Conservation (phyloP, 2,329 filamentous ascomycete species). For the Aulographum hederae region DNA sequence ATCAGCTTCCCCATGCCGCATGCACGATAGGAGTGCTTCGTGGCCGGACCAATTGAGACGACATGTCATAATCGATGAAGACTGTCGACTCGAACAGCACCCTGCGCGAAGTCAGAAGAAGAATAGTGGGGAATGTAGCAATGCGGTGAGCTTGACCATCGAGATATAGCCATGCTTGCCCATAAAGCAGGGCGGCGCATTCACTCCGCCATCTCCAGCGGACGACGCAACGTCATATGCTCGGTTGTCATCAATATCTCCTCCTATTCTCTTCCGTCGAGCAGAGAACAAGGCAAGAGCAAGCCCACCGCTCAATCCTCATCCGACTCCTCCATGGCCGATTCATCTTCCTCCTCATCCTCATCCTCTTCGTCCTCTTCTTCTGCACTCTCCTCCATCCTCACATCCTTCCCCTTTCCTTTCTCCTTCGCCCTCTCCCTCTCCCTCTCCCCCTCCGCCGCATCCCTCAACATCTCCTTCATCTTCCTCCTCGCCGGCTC, state of each 20-base stretch:
- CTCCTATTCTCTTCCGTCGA: background rate
- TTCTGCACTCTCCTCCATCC: background rate
- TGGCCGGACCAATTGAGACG: background rate
- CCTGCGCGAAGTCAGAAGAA: background rate
- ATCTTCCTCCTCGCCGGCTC: background rate
- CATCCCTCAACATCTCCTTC: background rate
- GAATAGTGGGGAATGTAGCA: background rate
- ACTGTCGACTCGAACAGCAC: background rate
- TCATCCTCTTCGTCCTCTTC: slow-evolving; percentile 1
- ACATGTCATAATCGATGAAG: background rate
- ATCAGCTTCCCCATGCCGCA: too few relatives aligned
- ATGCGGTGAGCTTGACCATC: background rate
- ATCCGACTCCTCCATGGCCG: slow-evolving; percentile 1
- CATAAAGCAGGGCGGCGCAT: background rate
- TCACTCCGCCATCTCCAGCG: too few relatives aligned
- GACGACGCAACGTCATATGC: background rate
- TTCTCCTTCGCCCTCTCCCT: background rate
- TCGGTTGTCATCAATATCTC: background rate
- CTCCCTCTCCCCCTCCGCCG: background rate
- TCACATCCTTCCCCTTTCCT: background rate
- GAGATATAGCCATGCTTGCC: background rate
- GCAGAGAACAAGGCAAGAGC: background rate
- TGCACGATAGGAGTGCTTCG: background rate
- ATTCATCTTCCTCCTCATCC: background rate
- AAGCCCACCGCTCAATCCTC: background rate